These are phyloP conservation scores for Sugiyamaella lignohabitans DNA, from an alignment of 805 yeast species.

Conservation along the genomic window DNA sequence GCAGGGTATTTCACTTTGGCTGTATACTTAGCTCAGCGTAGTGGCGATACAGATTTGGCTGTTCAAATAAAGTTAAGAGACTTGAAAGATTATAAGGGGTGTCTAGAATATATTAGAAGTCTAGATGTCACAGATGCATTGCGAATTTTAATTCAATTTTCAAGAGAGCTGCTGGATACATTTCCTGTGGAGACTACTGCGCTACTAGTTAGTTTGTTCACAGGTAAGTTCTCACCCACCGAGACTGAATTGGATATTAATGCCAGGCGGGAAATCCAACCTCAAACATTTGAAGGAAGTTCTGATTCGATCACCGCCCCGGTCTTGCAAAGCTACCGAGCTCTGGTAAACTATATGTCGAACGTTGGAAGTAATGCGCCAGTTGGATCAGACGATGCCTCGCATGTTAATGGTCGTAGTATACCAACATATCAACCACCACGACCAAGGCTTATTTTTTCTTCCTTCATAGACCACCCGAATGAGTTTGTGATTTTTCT, in stretches of 20 bases:
- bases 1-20: constrained; percentile 63
- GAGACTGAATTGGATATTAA: constrained; percentile 9
- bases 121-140: constrained; percentile 71
- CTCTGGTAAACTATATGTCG: constrained; percentile 51
- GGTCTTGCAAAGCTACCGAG: constrained; percentile 48
- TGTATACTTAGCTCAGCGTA: constrained; percentile 58
- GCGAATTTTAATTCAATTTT: constrained; percentile 59
- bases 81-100: constrained; percentile 50
- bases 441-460: constrained; percentile 76
- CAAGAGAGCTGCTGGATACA: constrained; percentile 56
- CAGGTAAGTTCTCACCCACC: constrained; percentile 65
- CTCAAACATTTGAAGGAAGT: neutral
- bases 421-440: constrained; percentile 84
- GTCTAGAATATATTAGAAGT: constrained; percentile 60
- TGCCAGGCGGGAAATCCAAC: neutral
- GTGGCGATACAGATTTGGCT: constrained; percentile 66
- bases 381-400: neutral
- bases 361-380: neutral
- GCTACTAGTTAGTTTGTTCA: constrained; percentile 76
- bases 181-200: constrained; percentile 79
- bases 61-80: constrained; percentile 71
- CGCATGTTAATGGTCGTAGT: neutral
- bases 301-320: constrained; percentile 19
- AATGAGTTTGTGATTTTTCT: constrained; percentile 84
- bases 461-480: constrained; percentile 79